Conservation (phyloP, 23 red algal species). For the Rhodosorus marinus region DNA sequence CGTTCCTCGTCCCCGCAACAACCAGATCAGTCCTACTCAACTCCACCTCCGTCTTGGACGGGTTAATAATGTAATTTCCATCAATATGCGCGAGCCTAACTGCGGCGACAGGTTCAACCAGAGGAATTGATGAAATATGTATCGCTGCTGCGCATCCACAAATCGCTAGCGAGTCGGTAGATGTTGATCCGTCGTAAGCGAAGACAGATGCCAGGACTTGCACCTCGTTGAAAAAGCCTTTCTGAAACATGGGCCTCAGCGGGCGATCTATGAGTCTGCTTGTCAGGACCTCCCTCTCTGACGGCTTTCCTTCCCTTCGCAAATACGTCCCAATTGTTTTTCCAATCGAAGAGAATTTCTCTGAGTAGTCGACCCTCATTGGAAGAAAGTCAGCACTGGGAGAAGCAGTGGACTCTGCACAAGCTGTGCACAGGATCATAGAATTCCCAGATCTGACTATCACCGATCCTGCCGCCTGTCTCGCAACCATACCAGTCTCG, state of each 20-base stretch:
- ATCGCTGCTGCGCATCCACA: constrained; percentile 53
- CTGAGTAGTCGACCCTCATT: constrained; percentile 85
- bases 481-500: constrained; percentile 66
- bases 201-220: constrained; percentile 75
- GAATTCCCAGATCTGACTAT: constrained; percentile 55
- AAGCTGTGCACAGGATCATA: constrained; percentile 77
- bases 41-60: constrained; percentile 15
- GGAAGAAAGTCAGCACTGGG: constrained; percentile 56
- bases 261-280: constrained; percentile 75
- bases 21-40: constrained; percentile 29
- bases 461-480: constrained; percentile 88
- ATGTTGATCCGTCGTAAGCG: constrained; percentile 41
- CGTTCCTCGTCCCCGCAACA: constrained; percentile 45
- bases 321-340: constrained; percentile 62
- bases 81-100: constrained; percentile 47
- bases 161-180: constrained; percentile 48
- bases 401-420: constrained; percentile 6
- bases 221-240: constrained; percentile 72
- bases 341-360: constrained; percentile 70
- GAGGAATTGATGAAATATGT: constrained; percentile 51
- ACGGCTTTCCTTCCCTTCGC: constrained; percentile 63
- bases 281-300: constrained; percentile 60
- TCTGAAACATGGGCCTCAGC: constrained; percentile 56
- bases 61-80: constrained; percentile 36
- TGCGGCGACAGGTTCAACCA: constrained; percentile 36